Percentiles rank a stretch among this genome's conserved stretches.
phyloP scores from a whole-genome alignment of 202 grass and related monocot genomes.

The Schoenoplectus triqueter region DNA sequence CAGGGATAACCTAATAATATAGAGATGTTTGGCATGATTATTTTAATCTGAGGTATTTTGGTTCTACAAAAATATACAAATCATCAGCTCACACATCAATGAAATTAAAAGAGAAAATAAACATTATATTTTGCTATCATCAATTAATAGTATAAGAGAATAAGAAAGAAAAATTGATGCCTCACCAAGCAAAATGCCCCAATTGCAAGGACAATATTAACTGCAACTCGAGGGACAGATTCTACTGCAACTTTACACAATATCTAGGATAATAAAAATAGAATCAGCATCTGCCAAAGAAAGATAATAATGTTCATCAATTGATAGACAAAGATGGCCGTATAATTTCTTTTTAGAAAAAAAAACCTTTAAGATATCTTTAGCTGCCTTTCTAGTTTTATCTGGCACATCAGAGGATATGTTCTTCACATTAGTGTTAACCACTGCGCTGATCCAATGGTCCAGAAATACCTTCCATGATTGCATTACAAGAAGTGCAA shows the following conservation, averaged over 20 bases:
- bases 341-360: neutral
- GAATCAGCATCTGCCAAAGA: constrained; percentile 21
- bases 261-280: constrained; percentile 56
- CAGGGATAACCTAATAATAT: constrained; percentile 66
- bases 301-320: constrained; percentile 27
- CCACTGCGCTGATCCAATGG: constrained; percentile 64
- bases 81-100: constrained; percentile 7
- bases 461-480: constrained; percentile 93
- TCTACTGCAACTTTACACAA: constrained; percentile 54
- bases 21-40: constrained; percentile 33
- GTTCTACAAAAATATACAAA: constrained; percentile 1
- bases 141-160: neutral
- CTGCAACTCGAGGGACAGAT: constrained; percentile 65
- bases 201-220: constrained; percentile 85
- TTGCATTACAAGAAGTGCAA: constrained; percentile 85
- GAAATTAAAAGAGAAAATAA: constrained; percentile 19
- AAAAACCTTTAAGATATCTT: constrained; percentile 79
- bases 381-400: constrained; percentile 63
- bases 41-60: neutral
- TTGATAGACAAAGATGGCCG: constrained; percentile 34
- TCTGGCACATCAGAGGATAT: constrained; percentile 52
- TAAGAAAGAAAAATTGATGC: constrained; percentile 13
- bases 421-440: constrained; percentile 59
- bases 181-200: constrained; percentile 89
- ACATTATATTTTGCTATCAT: constrained; percentile 3